Evolutionary conservation across 2,329 filamentous ascomycete species (phyloP).

Genomic region (Aspergillus sp.): DNA sequence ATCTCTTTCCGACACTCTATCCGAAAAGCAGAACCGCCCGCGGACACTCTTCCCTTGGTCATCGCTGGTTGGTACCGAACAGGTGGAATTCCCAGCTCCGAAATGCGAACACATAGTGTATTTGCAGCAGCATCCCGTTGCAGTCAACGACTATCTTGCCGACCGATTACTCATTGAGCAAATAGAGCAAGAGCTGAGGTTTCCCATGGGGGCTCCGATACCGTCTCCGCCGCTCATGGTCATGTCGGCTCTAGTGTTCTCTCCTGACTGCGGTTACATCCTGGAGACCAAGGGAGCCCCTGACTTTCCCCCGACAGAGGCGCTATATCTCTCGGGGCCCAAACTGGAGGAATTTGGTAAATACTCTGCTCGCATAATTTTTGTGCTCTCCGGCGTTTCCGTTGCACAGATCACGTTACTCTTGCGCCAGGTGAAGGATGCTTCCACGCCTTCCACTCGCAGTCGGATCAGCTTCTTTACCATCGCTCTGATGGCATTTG

Average conservation of each 20-base stretch:
- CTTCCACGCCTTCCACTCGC: slow-evolving; percentile 63
- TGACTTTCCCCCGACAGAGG: slow-evolving; percentile 51
- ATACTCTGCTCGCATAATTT: slow-evolving; percentile 52
- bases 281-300: slow-evolving; percentile 62
- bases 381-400: slow-evolving; percentile 52
- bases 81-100: slow-evolving; percentile 55
- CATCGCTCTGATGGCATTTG: slow-evolving; percentile 60
- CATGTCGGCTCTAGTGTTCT: slow-evolving; percentile 63
- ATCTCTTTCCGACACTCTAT: slow-evolving; percentile 67
- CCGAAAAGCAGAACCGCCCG: slow-evolving; percentile 59
- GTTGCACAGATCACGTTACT: slow-evolving; percentile 56
- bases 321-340: slow-evolving; percentile 54
- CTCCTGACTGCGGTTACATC: slow-evolving; percentile 66
- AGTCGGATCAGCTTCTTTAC: slow-evolving; percentile 66
- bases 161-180: slow-evolving; percentile 44
- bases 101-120: slow-evolving; percentile 90
- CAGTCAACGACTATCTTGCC: slow-evolving; percentile 28
- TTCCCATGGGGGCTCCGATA: slow-evolving; percentile 57
- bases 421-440: slow-evolving; percentile 63
- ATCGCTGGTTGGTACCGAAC: slow-evolving; percentile 59
- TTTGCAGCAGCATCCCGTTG: slow-evolving; percentile 61
- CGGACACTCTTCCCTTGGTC: slow-evolving; percentile 70
- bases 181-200: slow-evolving; percentile 60
- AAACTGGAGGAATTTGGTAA: slow-evolving; percentile 58
- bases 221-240: slow-evolving; percentile 52